A percentile compares a stretch with the other conserved stretches of the same genome.
Conservation (phyloP, 1,284 basidiomycete species). For the Cryptococcus jaspeensis region DNA sequence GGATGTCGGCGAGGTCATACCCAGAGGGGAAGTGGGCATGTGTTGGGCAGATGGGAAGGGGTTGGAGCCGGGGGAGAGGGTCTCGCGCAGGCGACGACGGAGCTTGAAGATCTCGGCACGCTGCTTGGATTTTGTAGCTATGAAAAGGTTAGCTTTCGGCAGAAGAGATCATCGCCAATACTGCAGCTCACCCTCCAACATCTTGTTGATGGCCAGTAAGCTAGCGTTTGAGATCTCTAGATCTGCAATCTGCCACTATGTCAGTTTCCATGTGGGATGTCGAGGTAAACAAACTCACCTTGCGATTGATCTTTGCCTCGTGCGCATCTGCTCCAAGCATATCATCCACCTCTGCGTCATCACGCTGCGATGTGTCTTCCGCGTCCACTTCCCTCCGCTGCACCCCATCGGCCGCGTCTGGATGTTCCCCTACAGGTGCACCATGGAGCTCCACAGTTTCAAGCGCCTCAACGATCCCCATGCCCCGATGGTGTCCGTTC, state of each 20-base stretch:
- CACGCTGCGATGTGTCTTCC: slow-evolving; percentile 1
- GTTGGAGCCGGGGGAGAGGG: slow-evolving; percentile 5
- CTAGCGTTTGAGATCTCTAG: slow-evolving; percentile 49
- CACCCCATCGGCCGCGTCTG: slow-evolving; percentile 7
- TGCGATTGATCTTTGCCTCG: slow-evolving; percentile 43
- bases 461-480: slow-evolving; percentile 1
- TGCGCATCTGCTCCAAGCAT: slow-evolving; percentile 19
- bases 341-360: slow-evolving; percentile 15
- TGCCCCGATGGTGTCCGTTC: slow-evolving; percentile 8
- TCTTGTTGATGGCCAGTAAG: slow-evolving; percentile 47
- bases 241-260: slow-evolving; percentile 40
- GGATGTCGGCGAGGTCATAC: neutral
- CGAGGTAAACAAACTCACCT: slow-evolving; percentile 24
- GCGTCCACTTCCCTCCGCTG: neutral
- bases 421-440: slow-evolving; percentile 7
- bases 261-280: neutral
- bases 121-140: slow-evolving; percentile 45
- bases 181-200: slow-evolving; percentile 38
- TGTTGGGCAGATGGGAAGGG: neutral
- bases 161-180: neutral
- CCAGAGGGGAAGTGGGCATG: neutral
- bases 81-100: slow-evolving; percentile 40
- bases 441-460: neutral
- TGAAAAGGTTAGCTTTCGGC: neutral
- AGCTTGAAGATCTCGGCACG: slow-evolving; percentile 43